Evolutionary conservation across 495 filamentous ascomycete genomes (phyloP).

Genomic region (Diplogelasinospora grovesii): DNA sequence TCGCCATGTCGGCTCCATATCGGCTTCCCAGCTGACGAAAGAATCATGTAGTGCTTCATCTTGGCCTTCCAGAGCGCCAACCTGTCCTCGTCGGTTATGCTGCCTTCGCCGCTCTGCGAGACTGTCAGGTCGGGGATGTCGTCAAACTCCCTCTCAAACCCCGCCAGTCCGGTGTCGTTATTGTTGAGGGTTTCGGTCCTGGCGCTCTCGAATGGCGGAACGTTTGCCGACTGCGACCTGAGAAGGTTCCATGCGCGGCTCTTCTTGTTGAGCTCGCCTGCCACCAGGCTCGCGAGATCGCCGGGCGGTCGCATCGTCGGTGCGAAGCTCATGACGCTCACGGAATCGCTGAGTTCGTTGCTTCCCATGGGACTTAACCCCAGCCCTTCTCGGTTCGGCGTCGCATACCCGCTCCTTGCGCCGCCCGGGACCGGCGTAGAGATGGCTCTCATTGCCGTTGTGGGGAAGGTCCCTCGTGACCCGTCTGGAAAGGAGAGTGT

Average conservation of each 20-base stretch:
- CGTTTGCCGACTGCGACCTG: slow-evolving; percentile 48
- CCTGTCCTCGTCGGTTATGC: slow-evolving; percentile 55
- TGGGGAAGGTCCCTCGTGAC: slow-evolving; percentile 54
- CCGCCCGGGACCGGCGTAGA: slow-evolving; percentile 25
- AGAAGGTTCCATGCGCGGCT: slow-evolving; percentile 56
- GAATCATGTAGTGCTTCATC: slow-evolving; percentile 91
- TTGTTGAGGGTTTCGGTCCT: slow-evolving; percentile 42
- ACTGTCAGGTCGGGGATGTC: slow-evolving; percentile 59
- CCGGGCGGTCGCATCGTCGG: slow-evolving; percentile 66
- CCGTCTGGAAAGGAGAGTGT: slow-evolving; percentile 64
- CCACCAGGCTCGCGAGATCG: slow-evolving; percentile 77
- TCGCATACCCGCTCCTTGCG: slow-evolving; percentile 27
- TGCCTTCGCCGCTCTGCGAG: no score
- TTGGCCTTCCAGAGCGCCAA: slow-evolving; percentile 75
- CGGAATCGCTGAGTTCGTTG: slow-evolving; percentile 63
- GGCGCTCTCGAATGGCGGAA: slow-evolving; percentile 50
- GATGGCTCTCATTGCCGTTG: slow-evolving; percentile 32
- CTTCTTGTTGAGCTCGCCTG: slow-evolving; percentile 53
- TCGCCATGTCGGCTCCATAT: slow-evolving; percentile 95
- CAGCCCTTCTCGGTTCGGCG: slow-evolving; percentile 18
- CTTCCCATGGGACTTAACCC: slow-evolving; percentile 40
- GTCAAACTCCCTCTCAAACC: slow-evolving; percentile 74
- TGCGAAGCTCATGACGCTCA: slow-evolving; percentile 76
- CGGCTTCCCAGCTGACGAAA: slow-evolving; percentile 96
- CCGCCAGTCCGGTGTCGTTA: slow-evolving; percentile 50